Evolutionary conservation across 192 early-diverging fungal species (phyloP), one percentile per base, ranked within the genome.

Genomic region (Diversispora epigaea): DNA sequence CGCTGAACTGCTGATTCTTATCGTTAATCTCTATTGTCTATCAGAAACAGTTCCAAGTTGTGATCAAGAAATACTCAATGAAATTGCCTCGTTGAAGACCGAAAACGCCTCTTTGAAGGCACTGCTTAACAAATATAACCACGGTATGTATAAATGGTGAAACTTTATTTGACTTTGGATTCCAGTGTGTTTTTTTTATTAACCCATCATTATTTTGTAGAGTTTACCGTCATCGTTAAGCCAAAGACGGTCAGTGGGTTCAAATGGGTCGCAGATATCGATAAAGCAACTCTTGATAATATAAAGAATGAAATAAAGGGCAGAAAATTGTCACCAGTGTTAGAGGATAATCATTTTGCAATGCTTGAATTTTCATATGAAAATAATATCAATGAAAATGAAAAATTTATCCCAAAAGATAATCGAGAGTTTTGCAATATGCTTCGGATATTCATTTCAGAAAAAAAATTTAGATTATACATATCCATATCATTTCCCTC

Each of bases 381-480:
- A 50, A 50, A 6, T 50, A 49, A 19, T 57, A 19, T 4, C 55
- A 57, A 19, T 3, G 7, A 19, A n/a, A 17, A 4, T 56, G 55
- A 21, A 57, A 57, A 57, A 57, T 57, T 12, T 21, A 3, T 21
- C 6, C 55, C 55, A 19, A 15, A 21, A 19, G 5, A 57, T 21
- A 17, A 57, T 57, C 55, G 19, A 21, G 55, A 6, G 2, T 19
- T 57, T 57, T 5, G 15, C 39, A 32, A 44, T 14, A 64, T 64
- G 58, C 58, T 61, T 11, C 58, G 19, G 58, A 8, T 0, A 21
- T 17, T 67, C 8, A 41, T 47, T 43, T 67, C 65, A 67, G 43
- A 67, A 41, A 67, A 44, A n/a, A 67, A 67, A 4, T 46, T 67
- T 41, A 67, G 45, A 41, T 44, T 67, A n/a, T 8, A 5, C 19